phyloP scores from a whole-genome alignment of 257 asterid genomes.

The Solanum chiquidenum region DNA sequence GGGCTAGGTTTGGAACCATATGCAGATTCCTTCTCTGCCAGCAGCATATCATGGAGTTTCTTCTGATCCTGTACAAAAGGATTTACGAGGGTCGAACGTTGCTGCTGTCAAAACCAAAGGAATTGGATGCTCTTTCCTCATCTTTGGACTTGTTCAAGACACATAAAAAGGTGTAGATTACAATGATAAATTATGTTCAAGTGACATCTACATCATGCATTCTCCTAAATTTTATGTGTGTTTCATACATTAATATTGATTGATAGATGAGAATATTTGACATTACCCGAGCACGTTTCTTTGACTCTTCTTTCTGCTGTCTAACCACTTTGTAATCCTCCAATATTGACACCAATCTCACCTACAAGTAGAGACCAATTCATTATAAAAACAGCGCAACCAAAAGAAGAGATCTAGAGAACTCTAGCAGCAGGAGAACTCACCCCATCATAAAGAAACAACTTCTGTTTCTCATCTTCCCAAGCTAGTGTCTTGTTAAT shows the following conservation, averaged over 20 bases:
- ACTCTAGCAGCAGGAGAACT: conserved; percentile 16
- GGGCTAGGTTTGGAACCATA: conserved; percentile 91
- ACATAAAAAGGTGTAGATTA: background rate
- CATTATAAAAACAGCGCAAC: background rate
- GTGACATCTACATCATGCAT: background rate
- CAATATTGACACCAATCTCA: conserved; percentile 69
- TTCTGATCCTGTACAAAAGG: conserved; percentile 54
- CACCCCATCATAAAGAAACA: conserved; percentile 88
- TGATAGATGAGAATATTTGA: background rate
- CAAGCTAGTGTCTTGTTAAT: conserved; percentile 66
- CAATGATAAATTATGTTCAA: background rate
- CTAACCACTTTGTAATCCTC: conserved; percentile 80
- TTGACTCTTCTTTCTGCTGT: conserved; percentile 69
- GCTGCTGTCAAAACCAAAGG: background rate
- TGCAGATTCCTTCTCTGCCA: conserved; percentile 65
- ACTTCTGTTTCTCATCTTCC: conserved; percentile 73
- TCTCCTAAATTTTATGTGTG: background rate
- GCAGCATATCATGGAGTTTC: conserved; percentile 77
- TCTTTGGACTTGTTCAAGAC: background rate
- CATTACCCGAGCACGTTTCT: conserved; percentile 71
- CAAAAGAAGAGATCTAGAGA: background rate
- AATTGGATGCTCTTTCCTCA: background rate
- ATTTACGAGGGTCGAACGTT: background rate
- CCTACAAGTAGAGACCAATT: conserved; percentile 27
- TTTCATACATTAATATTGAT: background rate